Conservation (phyloP, 1,139 yeast genomes). For the Hansenula anomala region DNA sequence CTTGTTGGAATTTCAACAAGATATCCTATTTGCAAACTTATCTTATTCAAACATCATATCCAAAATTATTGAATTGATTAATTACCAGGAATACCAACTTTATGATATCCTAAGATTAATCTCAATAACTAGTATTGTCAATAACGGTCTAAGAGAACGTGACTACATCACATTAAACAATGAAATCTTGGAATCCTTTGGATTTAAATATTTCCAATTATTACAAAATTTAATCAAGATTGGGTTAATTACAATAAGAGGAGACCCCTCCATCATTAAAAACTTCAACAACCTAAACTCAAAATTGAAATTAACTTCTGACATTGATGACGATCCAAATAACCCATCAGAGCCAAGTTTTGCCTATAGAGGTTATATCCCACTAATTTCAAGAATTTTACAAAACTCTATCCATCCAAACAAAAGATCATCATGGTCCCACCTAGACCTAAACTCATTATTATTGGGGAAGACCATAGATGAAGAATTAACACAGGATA, state of each 20-base stretch:
- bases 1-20: constrained; percentile 69
- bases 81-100: constrained; percentile 34
- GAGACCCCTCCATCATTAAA: constrained; percentile 24
- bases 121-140: constrained; percentile 50
- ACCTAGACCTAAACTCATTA: constrained; percentile 18
- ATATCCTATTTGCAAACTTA: constrained; percentile 50
- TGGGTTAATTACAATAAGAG: constrained; percentile 29
- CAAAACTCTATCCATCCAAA: constrained; percentile 28
- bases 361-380: constrained; percentile 43
- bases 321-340: constrained; percentile 20
- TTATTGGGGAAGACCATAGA: constrained; percentile 32
- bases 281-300: constrained; percentile 24
- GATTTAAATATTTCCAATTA: constrained; percentile 41
- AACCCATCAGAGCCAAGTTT: constrained; percentile 22
- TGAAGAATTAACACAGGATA: constrained; percentile 24
- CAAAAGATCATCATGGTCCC: constrained; percentile 16
- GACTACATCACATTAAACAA: constrained; percentile 48
- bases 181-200: constrained; percentile 54
- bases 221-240: constrained; percentile 35
- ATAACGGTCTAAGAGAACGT: constrained; percentile 60
- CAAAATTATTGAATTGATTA: constrained; percentile 45
- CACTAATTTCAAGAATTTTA: constrained; percentile 36
- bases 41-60: constrained; percentile 51
- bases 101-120: constrained; percentile 41
- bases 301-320: constrained; percentile 26